Evolutionary conservation across 148 eudicot genomes (phyloP), one percentile per base, ranked within the genome.

Genomic region (Hydrangea macrophylla): DNA sequence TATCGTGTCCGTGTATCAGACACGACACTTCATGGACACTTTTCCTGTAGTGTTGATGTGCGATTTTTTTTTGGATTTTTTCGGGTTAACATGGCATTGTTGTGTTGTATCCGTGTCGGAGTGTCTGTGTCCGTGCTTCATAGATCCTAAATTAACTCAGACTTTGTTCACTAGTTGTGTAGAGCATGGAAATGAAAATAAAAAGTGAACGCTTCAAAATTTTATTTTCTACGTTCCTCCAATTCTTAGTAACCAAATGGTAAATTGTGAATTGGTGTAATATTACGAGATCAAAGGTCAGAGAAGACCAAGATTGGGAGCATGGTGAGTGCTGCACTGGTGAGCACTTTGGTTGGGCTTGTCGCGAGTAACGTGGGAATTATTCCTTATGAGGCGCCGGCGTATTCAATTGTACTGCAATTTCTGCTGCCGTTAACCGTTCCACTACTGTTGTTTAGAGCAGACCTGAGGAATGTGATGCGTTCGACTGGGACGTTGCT

Each of bases 231-330:
- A n/a, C n/a, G n/a, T n/a, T n/a, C n/a, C n/a, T n/a, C n/a, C n/a
- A n/a, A n/a, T n/a, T n/a, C n/a, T n/a, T n/a, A 42, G 48, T 5
- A 11, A 2, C 17, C 50, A 42, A 42, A 42, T 12, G 13, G 13
- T 18, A 42, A 48, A 18, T 7, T 15, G 0, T 56, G 45, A 12
- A 2, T 40, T 33, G 33, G 27, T 48, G 33, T 12, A 17, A 74
- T 48, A 69, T 75, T 18, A 12, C 75, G 58, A 55, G 73, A 63
- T 64, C 55, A 25, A 76, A 93, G 98, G 98, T 90, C 96, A 15
- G 98, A 93, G 84, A 90, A 82, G 80, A 93, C 92, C 42, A 86
- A 88, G 85, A 78, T 90, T 65, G 98, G 98, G 70, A 83, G 85
- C 56, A 86, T 86, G 72, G 65, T 93, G 61, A 93, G 96, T 86